phyloP scores from a whole-genome alignment of 2,329 filamentous ascomycete genomes.

The Fusarium falciforme region DNA sequence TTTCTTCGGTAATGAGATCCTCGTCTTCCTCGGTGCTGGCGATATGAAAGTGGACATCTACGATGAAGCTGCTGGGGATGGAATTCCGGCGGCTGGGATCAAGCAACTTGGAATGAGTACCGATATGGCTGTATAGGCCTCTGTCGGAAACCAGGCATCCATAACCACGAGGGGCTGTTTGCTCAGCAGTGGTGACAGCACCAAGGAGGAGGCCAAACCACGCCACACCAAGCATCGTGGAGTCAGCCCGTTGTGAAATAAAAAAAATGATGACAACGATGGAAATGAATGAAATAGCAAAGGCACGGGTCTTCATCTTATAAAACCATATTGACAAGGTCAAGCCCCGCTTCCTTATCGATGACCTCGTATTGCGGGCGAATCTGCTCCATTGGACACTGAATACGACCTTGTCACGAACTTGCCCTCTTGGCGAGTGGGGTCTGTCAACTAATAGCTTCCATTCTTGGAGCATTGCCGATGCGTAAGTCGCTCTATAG shows the following conservation, averaged over 20 bases:
- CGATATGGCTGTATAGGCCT: background rate
- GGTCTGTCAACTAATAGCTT: background rate
- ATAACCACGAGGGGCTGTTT: background rate
- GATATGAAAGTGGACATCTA: conserved; percentile 44
- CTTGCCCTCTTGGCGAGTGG: background rate
- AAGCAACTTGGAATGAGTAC: background rate
- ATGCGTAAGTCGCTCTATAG: background rate
- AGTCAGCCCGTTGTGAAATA: background rate
- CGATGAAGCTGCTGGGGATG: conserved; percentile 36
- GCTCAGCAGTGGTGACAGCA: background rate
- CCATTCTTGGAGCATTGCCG: background rate
- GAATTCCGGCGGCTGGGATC: background rate
- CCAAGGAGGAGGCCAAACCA: background rate
- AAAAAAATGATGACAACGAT: background rate
- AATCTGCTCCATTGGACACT: background rate
- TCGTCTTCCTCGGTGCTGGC: conserved; percentile 40
- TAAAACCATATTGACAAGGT: background rate
- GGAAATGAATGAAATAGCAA: background rate
- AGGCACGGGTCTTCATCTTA: background rate
- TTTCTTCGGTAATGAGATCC: conserved; percentile 17
- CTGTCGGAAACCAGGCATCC: conserved; percentile 13
- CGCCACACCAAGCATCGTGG: background rate
- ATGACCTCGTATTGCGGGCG: background rate
- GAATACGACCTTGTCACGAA: background rate
- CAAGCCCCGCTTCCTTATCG: background rate